Base-by-base conservation (phyloP, 2,329 filamentous ascomycete genomes). In the Hawksworthiomyces lignivorus region DNA sequence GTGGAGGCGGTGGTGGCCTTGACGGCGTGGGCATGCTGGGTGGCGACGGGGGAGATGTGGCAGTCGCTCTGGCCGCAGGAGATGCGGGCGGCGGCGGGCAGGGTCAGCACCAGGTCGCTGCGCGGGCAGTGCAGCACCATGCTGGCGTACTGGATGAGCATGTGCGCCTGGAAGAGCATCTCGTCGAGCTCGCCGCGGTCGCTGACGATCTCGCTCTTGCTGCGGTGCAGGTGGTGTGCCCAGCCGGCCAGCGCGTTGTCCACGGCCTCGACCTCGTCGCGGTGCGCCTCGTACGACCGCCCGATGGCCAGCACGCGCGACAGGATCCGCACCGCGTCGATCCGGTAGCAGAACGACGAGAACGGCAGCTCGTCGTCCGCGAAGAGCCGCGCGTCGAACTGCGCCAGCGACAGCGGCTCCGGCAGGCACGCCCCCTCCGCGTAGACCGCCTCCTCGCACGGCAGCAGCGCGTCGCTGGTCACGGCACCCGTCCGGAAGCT, bases 91-190 rank as follows among this genome's bases (percentile, higher is more conserved):
- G 39, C 39, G 2, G 39, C 26, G 22, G 41, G 41, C 15, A 39
- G 19, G 4, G 36, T 34, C 7, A 24, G 21, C 12, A 34, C 35
- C 3, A 43, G 34, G 28, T 28, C 41, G 29, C 41, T 43, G 21
- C 36, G 34, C n/a, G 34, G 34, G 24, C 34, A 39, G 36, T 43
- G 41, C 26, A 43, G 35, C 9, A 33, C 29, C 17, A 43, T 17
- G 17, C 22, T 34, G 35, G 35, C 28, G 21, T 47, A 47, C 8
- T 22, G 17, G 35, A 37, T 36, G 33, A 82, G 72, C 70, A 81
- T 79, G 45, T 77, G 74, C 3, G 78, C 80, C 56, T 82, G 77
- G 59, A 84, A 83, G 44, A 84, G 67, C 59, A 83, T 69, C 51
- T 82, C 76, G 52, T 84, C 80, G 11, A 81, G 64, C 4, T 70